Evolutionary conservation across 2,329 filamentous ascomycete species (phyloP).

Genomic region (Paraphoma sp.): DNA sequence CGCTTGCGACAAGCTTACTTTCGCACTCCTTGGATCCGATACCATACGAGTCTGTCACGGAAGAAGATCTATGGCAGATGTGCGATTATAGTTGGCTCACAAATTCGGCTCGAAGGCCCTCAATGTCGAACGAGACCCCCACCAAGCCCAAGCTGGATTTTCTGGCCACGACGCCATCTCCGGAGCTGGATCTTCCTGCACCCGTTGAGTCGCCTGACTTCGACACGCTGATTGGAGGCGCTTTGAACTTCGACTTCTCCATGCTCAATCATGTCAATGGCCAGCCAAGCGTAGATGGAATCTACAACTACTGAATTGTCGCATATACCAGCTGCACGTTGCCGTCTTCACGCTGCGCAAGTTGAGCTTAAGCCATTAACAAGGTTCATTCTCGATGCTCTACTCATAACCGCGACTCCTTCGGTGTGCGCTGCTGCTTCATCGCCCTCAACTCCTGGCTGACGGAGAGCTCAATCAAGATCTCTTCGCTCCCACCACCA

Average conservation of each 20-base stretch:
- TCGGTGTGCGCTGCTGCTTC: neutral
- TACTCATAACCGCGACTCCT: neutral
- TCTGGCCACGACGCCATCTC: neutral
- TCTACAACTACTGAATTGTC: neutral
- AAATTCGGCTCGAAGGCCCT: constrained; percentile 1
- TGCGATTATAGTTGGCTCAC: constrained; percentile 6
- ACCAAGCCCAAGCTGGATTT: neutral
- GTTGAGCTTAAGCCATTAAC: neutral
- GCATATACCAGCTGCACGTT: too few species aligned
- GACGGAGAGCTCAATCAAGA: constrained; percentile 68
- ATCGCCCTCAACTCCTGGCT: constrained; percentile 5
- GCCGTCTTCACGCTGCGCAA: too few species aligned
- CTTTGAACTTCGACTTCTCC: constrained; percentile 1
- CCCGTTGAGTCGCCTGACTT: neutral
- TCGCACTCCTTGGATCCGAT: neutral
- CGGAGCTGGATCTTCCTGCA: neutral
- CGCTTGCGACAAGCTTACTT: constrained; percentile 3
- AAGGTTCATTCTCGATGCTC: too few species aligned
- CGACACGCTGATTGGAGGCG: constrained; percentile 1
- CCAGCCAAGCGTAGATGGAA: neutral
- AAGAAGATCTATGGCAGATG: constrained; percentile 7
- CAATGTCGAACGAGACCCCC: neutral
- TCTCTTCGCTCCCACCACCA: constrained; percentile 79
- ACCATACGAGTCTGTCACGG: constrained; percentile 1
- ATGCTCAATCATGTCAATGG: neutral